Percentiles rank a stretch among this genome's conserved stretches.
phyloP scores from a whole-genome alignment of 768 basidiomycete genomes.

The Sporobolomyces phaffii region DNA sequence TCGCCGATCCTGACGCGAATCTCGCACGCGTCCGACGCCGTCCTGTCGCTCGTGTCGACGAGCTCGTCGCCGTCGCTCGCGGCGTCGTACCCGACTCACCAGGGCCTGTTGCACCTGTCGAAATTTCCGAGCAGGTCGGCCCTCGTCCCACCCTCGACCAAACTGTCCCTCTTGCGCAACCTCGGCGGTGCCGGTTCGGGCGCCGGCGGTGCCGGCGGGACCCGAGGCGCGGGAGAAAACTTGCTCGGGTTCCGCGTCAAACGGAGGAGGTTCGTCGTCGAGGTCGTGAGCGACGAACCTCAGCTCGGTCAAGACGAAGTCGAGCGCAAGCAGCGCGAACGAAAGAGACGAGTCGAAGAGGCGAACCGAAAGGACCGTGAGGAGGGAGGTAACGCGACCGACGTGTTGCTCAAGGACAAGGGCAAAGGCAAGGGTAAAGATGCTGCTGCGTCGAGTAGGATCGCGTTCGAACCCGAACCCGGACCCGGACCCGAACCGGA shows the following conservation, averaged over 20 bases:
- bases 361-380: constrained; percentile 30
- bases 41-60: constrained; percentile 39
- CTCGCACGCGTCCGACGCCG: constrained; percentile 32
- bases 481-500: no score
- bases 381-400: constrained; percentile 10
- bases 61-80: constrained; percentile 63
- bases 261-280: constrained; percentile 76
- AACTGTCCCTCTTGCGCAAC: constrained; percentile 75
- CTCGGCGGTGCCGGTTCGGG: constrained; percentile 54
- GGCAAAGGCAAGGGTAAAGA: no score
- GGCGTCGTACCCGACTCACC: constrained; percentile 70
- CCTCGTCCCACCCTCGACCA: constrained; percentile 71
- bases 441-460: not conserved
- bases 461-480: constrained; percentile 1
- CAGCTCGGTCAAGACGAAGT: constrained; percentile 3
- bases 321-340: constrained; percentile 12
- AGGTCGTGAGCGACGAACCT: constrained; percentile 67
- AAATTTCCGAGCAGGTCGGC: constrained; percentile 61
- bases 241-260: constrained; percentile 92
- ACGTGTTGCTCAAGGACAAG: constrained; percentile 10
- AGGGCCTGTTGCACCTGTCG: constrained; percentile 75
- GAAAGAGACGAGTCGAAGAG: constrained; percentile 22
- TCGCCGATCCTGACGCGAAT: constrained; percentile 28
- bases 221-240: constrained; percentile 81
- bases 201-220: no score